These are phyloP conservation scores for Peronospora destructor DNA, from an alignment of 352 stramenopile genomes.

Conservation along the genomic window DNA sequence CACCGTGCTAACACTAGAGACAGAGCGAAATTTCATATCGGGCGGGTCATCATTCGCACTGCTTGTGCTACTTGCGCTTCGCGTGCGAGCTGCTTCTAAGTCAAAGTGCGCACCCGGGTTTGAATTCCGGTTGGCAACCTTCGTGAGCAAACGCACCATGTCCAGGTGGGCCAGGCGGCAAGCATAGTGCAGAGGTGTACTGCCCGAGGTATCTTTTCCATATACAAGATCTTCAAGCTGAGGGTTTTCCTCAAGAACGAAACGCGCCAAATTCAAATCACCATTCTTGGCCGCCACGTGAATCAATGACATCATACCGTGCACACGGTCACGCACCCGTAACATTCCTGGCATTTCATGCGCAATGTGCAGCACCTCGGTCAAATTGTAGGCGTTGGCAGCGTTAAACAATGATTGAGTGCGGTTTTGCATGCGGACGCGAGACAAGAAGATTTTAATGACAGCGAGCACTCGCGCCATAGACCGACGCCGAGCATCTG, in stretches of 20 bases:
- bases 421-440: conserved; percentile 77
- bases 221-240: conserved; percentile 85
- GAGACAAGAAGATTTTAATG: conserved; percentile 67
- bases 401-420: conserved; percentile 73
- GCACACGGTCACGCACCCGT: conserved; percentile 60
- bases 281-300: conserved; percentile 86
- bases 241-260: conserved; percentile 73
- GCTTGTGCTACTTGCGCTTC: conserved; percentile 62
- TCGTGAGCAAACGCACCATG: conserved; percentile 80
- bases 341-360: conserved; percentile 78
- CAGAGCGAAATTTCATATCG: conserved; percentile 52
- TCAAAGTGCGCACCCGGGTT: conserved; percentile 42
- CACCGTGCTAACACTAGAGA: conserved; percentile 40
- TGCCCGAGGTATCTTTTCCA: conserved; percentile 63
- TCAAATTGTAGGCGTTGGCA: conserved; percentile 71
- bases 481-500: conserved; percentile 47
- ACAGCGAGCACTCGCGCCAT: conserved; percentile 67
- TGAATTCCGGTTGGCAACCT: conserved; percentile 81
- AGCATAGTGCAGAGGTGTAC: conserved; percentile 82
- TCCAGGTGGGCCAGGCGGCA: conserved; percentile 66
- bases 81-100: conserved; percentile 40
- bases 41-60: conserved; percentile 37
- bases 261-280: conserved; percentile 74
- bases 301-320: conserved; percentile 83
- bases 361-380: conserved; percentile 70